Base-by-base conservation (phyloP, 2,329 filamentous ascomycete genomes). In the Xylariaceae sp. region DNA sequence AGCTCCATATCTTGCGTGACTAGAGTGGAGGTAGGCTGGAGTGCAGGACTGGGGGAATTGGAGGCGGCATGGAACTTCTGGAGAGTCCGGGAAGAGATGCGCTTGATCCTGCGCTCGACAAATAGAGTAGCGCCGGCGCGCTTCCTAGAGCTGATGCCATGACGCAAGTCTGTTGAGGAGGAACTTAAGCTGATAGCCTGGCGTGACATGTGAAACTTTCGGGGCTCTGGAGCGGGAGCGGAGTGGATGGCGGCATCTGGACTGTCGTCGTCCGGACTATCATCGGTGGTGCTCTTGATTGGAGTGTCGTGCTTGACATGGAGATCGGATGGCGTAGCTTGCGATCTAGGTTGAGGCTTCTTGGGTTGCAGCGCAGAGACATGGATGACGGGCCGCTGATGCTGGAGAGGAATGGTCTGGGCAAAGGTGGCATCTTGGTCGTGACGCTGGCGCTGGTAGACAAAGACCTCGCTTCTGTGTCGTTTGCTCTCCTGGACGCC, bases 371-470 rank as follows among this genome's bases (percentile, higher is more conserved):
- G 22, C 15, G 66, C 61, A 11, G 77, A 77, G 19, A 73, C 64
- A 47, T 77, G 78, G 47, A 82, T 81, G 22, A 74, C 53, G 2
- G 78, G 78, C 35, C 58, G 61, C 49, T 56, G 53, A 10, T 32
- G 55, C 22, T 56, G 51, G 48, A 49, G 47, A 40, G 61, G 58
- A 47, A 56, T 56, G 52, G 61, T 57, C 39, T 58, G 43, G 52
- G 60, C 48, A 31, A 63, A 55, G 18, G 59, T 51, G 52, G 60
- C 52, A 22, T 65, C 62, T 22, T 68, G 61, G 42, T 72, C 64
- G 49, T 77, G 75, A 55, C 78, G 75, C 54, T 77, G 76, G 57
- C 78, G 75, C 53, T 77, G 76, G 57, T 82, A 83, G n/a, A 81
- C 72, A 68, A 76, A 82, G 54, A 71, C 71, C 36, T 70, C 71